Evolutionary conservation across 306 rosid genomes (phyloP).

Genomic region (Sophora flavescens): DNA sequence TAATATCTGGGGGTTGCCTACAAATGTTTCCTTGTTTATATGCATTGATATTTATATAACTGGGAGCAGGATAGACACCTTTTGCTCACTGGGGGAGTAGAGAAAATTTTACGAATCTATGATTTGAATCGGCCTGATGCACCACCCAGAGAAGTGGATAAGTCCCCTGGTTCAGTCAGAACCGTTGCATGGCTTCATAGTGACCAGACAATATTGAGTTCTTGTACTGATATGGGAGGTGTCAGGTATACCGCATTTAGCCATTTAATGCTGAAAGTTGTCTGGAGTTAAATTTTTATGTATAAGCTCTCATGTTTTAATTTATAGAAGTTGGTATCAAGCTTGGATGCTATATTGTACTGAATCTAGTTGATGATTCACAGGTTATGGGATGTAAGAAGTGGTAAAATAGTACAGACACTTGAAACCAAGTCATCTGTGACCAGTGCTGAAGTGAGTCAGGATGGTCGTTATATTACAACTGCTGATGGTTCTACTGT

Average conservation of each 20-base stretch:
- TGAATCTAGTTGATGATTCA: constrained; percentile 44
- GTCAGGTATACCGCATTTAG: constrained; percentile 66
- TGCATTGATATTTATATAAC: constrained; percentile 37
- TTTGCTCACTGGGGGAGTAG: constrained; percentile 92
- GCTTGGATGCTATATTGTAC: constrained; percentile 6
- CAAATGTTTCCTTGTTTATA: neutral
- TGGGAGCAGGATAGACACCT: constrained; percentile 81
- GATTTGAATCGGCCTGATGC: constrained; percentile 96
- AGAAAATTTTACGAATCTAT: constrained; percentile 88
- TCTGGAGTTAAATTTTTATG: constrained; percentile 1
- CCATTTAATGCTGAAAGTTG: constrained; percentile 31
- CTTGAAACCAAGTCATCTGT: constrained; percentile 91
- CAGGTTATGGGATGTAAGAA: constrained; percentile 98
- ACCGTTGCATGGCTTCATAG: constrained; percentile 97
- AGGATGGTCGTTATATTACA: constrained; percentile 94
- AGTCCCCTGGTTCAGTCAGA: constrained; percentile 94
- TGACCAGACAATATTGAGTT: constrained; percentile 95
- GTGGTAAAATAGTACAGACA: constrained; percentile 90
- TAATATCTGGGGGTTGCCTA: neutral
- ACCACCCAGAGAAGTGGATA: constrained; percentile 92
- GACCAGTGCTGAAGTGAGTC: constrained; percentile 99
- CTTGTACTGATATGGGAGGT: constrained; percentile 96
- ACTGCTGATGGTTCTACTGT: constrained; percentile 95
- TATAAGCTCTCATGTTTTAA: constrained; percentile 8
- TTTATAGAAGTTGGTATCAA: constrained; percentile 5